Evolutionary conservation across 2,329 filamentous ascomycete species (phyloP).

Genomic region (Penicillium freii): DNA sequence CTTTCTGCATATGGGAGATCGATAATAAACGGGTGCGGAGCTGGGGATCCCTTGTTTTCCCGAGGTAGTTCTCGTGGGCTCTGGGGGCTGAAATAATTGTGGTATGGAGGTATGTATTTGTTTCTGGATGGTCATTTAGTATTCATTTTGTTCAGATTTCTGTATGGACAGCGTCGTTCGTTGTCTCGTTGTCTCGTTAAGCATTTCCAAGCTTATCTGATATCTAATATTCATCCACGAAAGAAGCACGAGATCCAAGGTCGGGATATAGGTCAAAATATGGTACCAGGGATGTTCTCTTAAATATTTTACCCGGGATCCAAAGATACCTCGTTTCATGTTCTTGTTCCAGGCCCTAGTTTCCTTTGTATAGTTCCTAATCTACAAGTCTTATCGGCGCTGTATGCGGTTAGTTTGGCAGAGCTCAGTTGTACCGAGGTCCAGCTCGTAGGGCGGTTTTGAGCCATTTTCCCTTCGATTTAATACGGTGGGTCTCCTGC

Average conservation of each 20-base stretch:
- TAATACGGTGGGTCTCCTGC: slow-evolving; percentile 3
- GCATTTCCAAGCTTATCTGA: neutral
- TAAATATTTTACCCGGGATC: neutral
- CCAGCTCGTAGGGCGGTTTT: slow-evolving; percentile 17
- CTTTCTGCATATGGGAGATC: slow-evolving; percentile 1
- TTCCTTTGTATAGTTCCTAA: neutral
- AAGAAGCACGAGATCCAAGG: neutral
- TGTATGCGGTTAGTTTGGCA: slow-evolving; percentile 7
- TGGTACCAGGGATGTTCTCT: neutral
- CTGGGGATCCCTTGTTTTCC: slow-evolving; percentile 27
- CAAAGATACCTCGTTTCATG: neutral
- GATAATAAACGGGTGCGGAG: slow-evolving; percentile 12
- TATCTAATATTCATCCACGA: neutral
- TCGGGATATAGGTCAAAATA: too few species aligned
- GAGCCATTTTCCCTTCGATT: slow-evolving; percentile 16
- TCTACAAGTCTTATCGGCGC: slow-evolving; percentile 5
- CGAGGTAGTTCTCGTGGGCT: slow-evolving; percentile 31
- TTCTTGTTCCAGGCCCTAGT: neutral
- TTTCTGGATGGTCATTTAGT: neutral
- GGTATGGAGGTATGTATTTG: neutral
- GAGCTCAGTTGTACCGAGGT: slow-evolving; percentile 24
- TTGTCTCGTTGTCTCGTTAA: neutral
- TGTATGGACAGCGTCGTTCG: neutral
- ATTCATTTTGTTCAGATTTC: neutral
- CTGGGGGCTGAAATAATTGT: neutral